A percentile compares a stretch with the other conserved stretches of the same genome.
These are phyloP conservation scores for Naegleria fowleri DNA, from an alignment of 208 protist genomes.

Conservation along the genomic window DNA sequence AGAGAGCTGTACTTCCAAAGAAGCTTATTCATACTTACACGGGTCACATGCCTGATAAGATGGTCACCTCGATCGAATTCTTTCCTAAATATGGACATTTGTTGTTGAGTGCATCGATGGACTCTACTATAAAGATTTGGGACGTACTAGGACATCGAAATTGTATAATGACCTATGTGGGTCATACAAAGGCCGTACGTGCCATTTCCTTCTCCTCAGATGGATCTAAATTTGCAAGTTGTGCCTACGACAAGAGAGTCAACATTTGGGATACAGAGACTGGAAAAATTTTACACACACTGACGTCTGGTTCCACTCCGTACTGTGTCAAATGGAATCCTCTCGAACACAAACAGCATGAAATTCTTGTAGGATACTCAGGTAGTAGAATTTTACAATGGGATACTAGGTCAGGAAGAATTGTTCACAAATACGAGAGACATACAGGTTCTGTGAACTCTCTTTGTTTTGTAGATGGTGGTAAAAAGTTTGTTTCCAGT, in stretches of 20 bases:
- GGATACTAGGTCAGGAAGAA: conserved; percentile 30
- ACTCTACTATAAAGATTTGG: conserved; percentile 77
- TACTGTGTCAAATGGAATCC: conserved; percentile 67
- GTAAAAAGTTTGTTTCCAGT: conserved; percentile 80
- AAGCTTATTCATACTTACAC: conserved; percentile 57
- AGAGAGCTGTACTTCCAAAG: conserved; percentile 61
- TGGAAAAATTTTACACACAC: conserved; percentile 55
- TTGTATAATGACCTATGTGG: conserved; percentile 79
- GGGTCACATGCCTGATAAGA: conserved; percentile 59
- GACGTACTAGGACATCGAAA: conserved; percentile 59
- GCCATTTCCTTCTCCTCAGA: conserved; percentile 76
- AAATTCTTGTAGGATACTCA: conserved; percentile 56
- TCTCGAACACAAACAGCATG: conserved; percentile 48
- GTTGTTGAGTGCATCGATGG: conserved; percentile 79
- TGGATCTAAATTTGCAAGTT: conserved; percentile 77
- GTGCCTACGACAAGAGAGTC: conserved; percentile 71
- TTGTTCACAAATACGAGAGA: conserved; percentile 84
- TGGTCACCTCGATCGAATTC: conserved; percentile 77
- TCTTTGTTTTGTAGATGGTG: conserved; percentile 82
- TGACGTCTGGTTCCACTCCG: conserved; percentile 60
- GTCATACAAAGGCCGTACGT: conserved; percentile 77
- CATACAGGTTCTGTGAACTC: conserved; percentile 92
- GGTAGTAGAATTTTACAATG: conserved; percentile 59
- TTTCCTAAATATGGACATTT: conserved; percentile 84
- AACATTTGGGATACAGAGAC: conserved; percentile 90